A percentile compares a stretch with the other conserved stretches of the same genome.
phyloP scores from a whole-genome alignment of 495 filamentous ascomycete genomes.

The Aspergillus taichungensis region DNA sequence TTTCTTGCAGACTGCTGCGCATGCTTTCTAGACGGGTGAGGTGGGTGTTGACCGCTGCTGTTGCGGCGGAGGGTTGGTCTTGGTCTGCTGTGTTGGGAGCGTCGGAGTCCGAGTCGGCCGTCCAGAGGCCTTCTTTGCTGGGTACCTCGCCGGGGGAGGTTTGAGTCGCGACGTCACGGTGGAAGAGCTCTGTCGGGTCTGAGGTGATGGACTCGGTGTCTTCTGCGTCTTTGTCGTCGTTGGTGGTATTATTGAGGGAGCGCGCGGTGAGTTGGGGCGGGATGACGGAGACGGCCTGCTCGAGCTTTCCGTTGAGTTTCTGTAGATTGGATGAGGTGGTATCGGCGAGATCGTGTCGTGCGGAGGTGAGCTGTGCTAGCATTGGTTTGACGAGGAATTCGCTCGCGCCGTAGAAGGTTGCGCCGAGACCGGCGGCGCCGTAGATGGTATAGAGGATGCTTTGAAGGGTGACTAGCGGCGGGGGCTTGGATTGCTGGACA shows the following conservation, averaged over 20 bases:
- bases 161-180: slow-evolving; percentile 81
- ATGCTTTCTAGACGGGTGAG: slow-evolving; percentile 37
- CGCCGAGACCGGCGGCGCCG: slow-evolving; percentile 58
- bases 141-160: slow-evolving; percentile 29
- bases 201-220: slow-evolving; percentile 40
- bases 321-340: slow-evolving; percentile 56
- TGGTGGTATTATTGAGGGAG: slow-evolving; percentile 10
- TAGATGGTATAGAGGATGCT: slow-evolving; percentile 73
- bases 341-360: slow-evolving; percentile 72
- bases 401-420: slow-evolving; percentile 69
- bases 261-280: slow-evolving; percentile 34
- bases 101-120: neutral
- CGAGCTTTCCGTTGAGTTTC: slow-evolving; percentile 67
- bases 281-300: slow-evolving; percentile 54
- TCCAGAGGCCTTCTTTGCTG: too few relatives aligned
- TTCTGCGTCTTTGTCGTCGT: slow-evolving; percentile 38
- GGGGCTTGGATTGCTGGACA: slow-evolving; percentile 50
- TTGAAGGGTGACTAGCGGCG: slow-evolving; percentile 68
- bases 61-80: slow-evolving; percentile 12
- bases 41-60: slow-evolving; percentile 26
- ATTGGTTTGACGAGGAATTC: slow-evolving; percentile 79
- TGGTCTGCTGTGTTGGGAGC: slow-evolving; percentile 5
- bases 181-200: slow-evolving; percentile 81
- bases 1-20: slow-evolving; percentile 43
- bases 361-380: slow-evolving; percentile 59